Conservation (phyloP, 1,284 basidiomycete species). For the Ceratobasidium theobromae region DNA sequence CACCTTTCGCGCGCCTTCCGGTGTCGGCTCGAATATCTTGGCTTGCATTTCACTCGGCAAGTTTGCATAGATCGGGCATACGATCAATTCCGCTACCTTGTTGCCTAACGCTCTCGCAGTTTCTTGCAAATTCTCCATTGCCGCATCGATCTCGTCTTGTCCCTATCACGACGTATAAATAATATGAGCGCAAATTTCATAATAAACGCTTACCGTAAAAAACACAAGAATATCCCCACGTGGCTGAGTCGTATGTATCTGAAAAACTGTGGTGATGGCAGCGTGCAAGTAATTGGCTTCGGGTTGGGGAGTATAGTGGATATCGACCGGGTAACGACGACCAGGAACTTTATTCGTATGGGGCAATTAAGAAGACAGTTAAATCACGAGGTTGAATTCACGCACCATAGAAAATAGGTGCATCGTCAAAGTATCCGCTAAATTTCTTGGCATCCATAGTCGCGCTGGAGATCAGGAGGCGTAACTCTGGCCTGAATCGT, state of each 20-base stretch:
- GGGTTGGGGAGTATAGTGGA: constrained; percentile 96
- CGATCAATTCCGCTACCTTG: constrained; percentile 91
- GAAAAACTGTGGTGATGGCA: constrained; percentile 97
- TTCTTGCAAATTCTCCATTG: constrained; percentile 93
- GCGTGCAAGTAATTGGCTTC: constrained; percentile 99
- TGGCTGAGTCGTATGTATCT: constrained; percentile 98
- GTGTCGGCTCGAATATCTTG: constrained; percentile 99
- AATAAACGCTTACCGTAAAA: constrained; percentile 66
- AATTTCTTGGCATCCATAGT: constrained; percentile 97
- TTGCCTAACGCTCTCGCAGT: constrained; percentile 93
- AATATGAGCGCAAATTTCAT: background rate
- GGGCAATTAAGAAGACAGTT: background rate
- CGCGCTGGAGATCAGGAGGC: constrained; percentile 91
- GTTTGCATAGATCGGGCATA: constrained; percentile 98
- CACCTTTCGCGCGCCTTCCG: constrained; percentile 88
- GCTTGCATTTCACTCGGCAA: constrained; percentile 98
- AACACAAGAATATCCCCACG: constrained; percentile 99
- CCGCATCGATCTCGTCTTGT: constrained; percentile 98
- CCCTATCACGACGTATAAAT: constrained; percentile 53
- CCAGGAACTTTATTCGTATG: constrained; percentile 98
- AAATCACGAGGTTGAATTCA: constrained; percentile 23
- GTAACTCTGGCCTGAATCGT: constrained; percentile 90
- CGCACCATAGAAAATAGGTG: constrained; percentile 89
- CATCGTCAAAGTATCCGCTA: constrained; percentile 91
- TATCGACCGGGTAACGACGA: constrained; percentile 96